Base-by-base conservation (phyloP, 768 basidiomycete species). In the Leucocoprinus birnbaumii region DNA sequence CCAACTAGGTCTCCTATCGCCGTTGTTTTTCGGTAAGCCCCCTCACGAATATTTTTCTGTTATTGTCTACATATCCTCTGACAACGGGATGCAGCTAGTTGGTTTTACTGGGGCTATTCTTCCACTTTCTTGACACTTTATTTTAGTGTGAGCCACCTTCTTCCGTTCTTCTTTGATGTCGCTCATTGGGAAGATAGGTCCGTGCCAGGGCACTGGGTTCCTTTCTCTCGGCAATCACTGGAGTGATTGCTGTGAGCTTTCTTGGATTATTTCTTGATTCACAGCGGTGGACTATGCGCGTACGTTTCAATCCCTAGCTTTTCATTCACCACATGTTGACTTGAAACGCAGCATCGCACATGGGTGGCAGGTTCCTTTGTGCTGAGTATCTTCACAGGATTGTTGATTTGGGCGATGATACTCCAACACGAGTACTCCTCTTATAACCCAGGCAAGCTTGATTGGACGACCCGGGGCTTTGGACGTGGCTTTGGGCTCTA, bases 51-150 rank as follows among this genome's bases (percentile, higher is more conserved):
- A n/a, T n/a, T n/a, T n/a, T n/a, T n/a, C 11, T 5, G 31, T 5
- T 11, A 31, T 5, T 31, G 31, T 31, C 31, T 11, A 5, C 11
- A 31, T 11, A 5, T 31, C 31, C 31, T 31, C 5, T 31, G 31
- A 5, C 11, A 11, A 31, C 11, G 31, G 31, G 31, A 31, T 11
- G 11, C 5, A 31, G 63, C 58, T 27, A 62, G 58, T 41, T 64
- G 61, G 58, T 60, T 64, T 35, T 64, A 61, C 22, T 64, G 60
- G 58, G 58, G 56, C 13, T 64, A 62, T 25, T 31, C 59, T 9
- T 61, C 61, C 3, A 64, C 61, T 9, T 64, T 59, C 57, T n/a
- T 54, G 31, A 31, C 5, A 59, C 48, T 62, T 8, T 61, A 61
- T 40, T 61, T 62, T 26, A 57, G 60, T 22, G 61, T 58, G 31